Percentiles rank a stretch among this genome's conserved stretches.
These are phyloP conservation scores for Dactylellina cionopaga DNA, from an alignment of 2,329 filamentous ascomycete species.

Conservation along the genomic window DNA sequence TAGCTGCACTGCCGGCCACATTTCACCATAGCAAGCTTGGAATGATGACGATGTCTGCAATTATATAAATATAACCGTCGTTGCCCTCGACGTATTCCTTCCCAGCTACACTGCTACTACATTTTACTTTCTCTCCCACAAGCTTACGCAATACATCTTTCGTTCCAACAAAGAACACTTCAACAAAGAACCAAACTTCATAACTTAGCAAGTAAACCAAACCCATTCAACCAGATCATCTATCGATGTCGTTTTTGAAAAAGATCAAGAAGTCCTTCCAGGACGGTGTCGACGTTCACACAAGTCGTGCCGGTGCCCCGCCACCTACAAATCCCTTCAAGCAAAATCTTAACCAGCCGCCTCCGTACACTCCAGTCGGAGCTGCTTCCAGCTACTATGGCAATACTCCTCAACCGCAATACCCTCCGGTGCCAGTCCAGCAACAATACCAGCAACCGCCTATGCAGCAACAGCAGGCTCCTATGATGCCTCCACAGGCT, in stretches of 20 bases:
- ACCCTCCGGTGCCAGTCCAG: slow-evolving; percentile 16
- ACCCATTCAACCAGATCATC: slow-evolving; percentile 1
- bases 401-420: slow-evolving; percentile 45
- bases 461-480: background rate
- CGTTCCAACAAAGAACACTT: slow-evolving; percentile 1
- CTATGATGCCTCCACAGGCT: background rate
- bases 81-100: too few species aligned
- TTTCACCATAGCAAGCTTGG: too few species aligned
- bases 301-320: slow-evolving; percentile 7
- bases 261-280: slow-evolving; percentile 31
- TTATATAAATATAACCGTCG: too few species aligned
- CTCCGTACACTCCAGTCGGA: slow-evolving; percentile 32
- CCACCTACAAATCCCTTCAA: slow-evolving; percentile 31
- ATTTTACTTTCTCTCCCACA: too few species aligned
- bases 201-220: background rate
- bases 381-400: slow-evolving; percentile 45
- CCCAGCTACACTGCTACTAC: too few species aligned
- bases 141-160: slow-evolving; percentile 30
- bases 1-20: background rate
- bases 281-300: slow-evolving; percentile 4
- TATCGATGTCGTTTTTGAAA: slow-evolving; percentile 38
- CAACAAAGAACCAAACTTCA: background rate
- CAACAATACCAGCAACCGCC: background rate
- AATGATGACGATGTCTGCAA: too few species aligned
- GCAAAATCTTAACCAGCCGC: slow-evolving; percentile 1